Evolutionary conservation across 2,329 filamentous ascomycete species (phyloP).

Genomic region (Hymenoscyphus fructigenus): DNA sequence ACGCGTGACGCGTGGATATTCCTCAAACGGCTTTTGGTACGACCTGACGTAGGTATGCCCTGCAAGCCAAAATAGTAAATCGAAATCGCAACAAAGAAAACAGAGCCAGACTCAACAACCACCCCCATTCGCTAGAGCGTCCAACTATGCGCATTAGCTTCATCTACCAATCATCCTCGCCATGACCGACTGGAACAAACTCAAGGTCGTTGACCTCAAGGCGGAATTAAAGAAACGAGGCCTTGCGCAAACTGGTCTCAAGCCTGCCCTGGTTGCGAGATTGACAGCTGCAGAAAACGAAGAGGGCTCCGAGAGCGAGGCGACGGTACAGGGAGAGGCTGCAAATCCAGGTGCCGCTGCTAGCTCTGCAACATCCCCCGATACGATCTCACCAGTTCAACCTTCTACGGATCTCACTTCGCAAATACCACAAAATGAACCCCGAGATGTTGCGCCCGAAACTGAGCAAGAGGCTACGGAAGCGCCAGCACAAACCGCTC

Average conservation of each 20-base stretch:
- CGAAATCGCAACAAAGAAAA: constrained; percentile 2
- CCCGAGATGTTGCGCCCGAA: background rate
- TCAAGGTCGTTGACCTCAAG: constrained; percentile 75
- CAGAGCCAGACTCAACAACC: background rate
- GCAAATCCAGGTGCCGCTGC: constrained; percentile 25
- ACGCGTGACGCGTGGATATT: background rate
- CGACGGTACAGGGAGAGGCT: constrained; percentile 31
- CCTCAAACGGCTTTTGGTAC: background rate
- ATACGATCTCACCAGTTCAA: constrained; percentile 25
- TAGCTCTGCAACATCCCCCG: constrained; percentile 28
- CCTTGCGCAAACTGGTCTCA: constrained; percentile 68
- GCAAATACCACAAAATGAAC: constrained; percentile 16
- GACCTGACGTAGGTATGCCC: background rate
- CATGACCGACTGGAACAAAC: constrained; percentile 55
- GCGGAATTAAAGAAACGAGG: constrained; percentile 71
- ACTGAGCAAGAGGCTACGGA: background rate
- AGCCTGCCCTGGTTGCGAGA: constrained; percentile 69
- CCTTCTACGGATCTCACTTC: constrained; percentile 12
- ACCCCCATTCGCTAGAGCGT: background rate
- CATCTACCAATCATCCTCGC: constrained; percentile 6
- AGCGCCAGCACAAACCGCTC: background rate
- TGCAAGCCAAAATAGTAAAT: background rate
- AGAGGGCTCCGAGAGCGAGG: constrained; percentile 36
- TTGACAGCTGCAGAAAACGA: constrained; percentile 48
- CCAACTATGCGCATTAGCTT: constrained; percentile 24